These are phyloP conservation scores for Metarhizium brunneum DNA, from an alignment of 2,329 filamentous ascomycete genomes.

Conservation along the genomic window DNA sequence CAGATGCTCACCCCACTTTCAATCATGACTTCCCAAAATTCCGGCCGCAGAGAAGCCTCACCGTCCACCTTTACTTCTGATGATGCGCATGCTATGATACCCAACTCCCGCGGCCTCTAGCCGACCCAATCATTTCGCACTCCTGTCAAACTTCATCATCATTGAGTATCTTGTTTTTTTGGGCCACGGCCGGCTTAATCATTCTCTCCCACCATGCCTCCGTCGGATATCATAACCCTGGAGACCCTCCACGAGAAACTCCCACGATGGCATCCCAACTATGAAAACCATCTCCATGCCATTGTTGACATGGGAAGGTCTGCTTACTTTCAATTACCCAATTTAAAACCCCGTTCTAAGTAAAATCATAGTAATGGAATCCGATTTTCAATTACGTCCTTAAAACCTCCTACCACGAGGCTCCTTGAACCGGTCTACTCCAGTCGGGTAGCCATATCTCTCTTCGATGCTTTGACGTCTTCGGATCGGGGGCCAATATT, in stretches of 20 bases:
- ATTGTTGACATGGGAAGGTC: conserved; percentile 54
- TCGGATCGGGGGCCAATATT: conserved; percentile 33
- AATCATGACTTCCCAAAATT: background rate
- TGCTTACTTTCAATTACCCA: conserved; percentile 1
- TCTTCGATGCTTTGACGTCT: conserved; percentile 71
- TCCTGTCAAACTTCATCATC: background rate
- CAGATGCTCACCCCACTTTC: conserved; percentile 1
- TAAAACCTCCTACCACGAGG: conserved; percentile 61
- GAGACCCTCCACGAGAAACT: conserved; percentile 40
- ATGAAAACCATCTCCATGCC: conserved; percentile 42
- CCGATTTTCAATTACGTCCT: conserved; percentile 79
- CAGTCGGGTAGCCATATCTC: conserved; percentile 69
- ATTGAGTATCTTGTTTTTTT: background rate
- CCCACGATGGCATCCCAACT: conserved; percentile 36
- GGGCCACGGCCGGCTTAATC: background rate
- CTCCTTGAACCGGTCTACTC: conserved; percentile 70
- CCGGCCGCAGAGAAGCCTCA: background rate
- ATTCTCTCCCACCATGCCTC: conserved; percentile 16
- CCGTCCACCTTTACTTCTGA: conserved; percentile 1
- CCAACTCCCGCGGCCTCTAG: background rate
- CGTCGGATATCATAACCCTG: conserved; percentile 38
- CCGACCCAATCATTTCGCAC: background rate
- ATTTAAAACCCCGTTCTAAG: background rate
- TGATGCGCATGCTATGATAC: background rate
- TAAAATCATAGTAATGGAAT: conserved; percentile 67